phyloP scores from a whole-genome alignment of 768 basidiomycete species.

The Phlebiopsis gigantea region DNA sequence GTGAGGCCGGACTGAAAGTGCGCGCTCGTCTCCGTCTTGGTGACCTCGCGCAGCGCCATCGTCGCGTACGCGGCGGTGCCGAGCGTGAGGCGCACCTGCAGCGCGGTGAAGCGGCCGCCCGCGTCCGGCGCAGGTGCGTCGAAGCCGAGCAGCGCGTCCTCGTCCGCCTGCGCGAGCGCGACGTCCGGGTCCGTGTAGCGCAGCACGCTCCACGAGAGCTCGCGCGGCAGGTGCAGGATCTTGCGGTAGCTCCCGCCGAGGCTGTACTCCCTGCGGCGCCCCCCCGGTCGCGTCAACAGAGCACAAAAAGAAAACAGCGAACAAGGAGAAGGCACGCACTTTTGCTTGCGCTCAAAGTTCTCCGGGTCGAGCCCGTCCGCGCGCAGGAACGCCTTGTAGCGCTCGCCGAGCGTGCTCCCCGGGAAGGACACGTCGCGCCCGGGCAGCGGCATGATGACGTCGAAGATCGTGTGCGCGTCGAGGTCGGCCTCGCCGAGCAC shows the following conservation, averaged over 20 bases:
- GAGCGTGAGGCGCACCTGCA: slow-evolving; percentile 81
- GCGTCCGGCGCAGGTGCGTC: slow-evolving; percentile 62
- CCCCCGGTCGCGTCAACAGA: too few species aligned
- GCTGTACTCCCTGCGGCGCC: slow-evolving; percentile 71
- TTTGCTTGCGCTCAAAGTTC: slow-evolving; percentile 86
- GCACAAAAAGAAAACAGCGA: too few species aligned
- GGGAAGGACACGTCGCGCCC: slow-evolving; percentile 94
- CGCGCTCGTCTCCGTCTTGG: slow-evolving; percentile 92
- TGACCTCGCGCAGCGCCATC: slow-evolving; percentile 94
- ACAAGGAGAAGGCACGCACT: slow-evolving; percentile 45
- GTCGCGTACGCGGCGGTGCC: slow-evolving; percentile 95
- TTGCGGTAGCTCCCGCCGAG: slow-evolving; percentile 91
- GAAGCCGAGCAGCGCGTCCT: slow-evolving; percentile 83
- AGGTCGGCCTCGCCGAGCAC: slow-evolving; percentile 74
- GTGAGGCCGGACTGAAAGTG: slow-evolving; percentile 85
- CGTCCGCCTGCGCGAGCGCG: slow-evolving; percentile 89
- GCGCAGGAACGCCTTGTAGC: slow-evolving; percentile 74
- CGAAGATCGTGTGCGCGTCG: slow-evolving; percentile 80
- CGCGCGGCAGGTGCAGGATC: slow-evolving; percentile 80
- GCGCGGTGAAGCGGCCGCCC: slow-evolving; percentile 79
- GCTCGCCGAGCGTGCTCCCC: slow-evolving; percentile 79
- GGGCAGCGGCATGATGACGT: slow-evolving; percentile 96
- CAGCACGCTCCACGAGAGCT: slow-evolving; percentile 76
- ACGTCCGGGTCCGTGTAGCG: slow-evolving; percentile 93
- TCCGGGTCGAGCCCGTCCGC: slow-evolving; percentile 89